A percentile compares a stretch with the other conserved stretches of the same genome.
Conservation (phyloP, 495 filamentous ascomycete species). For the Neurospora sp. region DNA sequence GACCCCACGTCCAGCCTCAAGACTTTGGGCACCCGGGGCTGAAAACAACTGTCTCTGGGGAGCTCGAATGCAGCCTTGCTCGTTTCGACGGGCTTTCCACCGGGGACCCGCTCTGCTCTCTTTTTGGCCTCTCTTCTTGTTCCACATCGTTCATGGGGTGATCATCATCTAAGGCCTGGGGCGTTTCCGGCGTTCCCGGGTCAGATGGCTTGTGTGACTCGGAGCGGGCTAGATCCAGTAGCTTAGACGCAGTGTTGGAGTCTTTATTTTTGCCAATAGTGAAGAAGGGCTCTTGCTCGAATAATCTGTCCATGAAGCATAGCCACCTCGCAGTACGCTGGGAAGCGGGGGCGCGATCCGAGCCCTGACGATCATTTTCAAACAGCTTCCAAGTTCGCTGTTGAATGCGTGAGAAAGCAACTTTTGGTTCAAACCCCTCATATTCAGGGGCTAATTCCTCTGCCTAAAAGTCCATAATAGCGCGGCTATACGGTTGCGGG, state of each 20-base stretch:
- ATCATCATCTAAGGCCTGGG: background rate
- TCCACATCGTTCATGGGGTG: background rate
- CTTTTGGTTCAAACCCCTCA: background rate
- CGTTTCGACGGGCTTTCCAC: background rate
- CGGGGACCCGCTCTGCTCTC: background rate
- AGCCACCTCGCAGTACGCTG: background rate
- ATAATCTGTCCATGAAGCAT: background rate
- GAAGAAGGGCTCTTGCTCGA: background rate
- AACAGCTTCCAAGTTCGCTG: background rate
- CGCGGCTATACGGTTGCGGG: background rate
- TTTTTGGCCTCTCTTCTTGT: background rate
- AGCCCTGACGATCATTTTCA: background rate
- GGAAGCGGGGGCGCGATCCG: background rate
- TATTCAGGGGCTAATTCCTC: background rate
- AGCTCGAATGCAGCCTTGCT: background rate
- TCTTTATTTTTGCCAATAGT: background rate
- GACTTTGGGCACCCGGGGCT: background rate
- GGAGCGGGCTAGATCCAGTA: background rate
- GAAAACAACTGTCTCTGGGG: background rate
- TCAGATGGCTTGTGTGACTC: background rate
- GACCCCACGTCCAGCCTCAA: background rate
- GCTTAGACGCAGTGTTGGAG: background rate
- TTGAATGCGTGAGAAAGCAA: background rate
- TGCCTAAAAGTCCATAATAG: background rate
- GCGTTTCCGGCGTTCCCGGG: background rate